Base-by-base conservation (phyloP, 805 yeast genomes). In the Saturnispora ahearnii region DNA sequence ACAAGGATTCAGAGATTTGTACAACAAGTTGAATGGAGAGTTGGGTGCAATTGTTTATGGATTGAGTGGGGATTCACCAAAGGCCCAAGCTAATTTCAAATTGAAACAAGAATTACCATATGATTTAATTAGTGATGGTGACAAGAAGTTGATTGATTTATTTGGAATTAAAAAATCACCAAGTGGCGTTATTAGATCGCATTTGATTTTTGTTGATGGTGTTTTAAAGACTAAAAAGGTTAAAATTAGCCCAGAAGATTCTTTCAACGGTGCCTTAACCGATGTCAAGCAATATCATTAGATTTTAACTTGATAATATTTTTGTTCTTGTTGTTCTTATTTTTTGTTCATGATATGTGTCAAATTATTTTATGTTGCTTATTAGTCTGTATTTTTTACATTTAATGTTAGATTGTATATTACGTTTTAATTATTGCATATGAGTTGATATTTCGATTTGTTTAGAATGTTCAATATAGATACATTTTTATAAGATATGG, bases 121-220 rank as follows among this genome's bases (percentile, higher is more conserved):
- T 59, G 81, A 79, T 50, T 72, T 91, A 58, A 70, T 93, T 54
- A 74, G 84, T 54, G 99, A 91, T 64, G 88, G 96, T 2, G 59
- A 75, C 41, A 79, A 76, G 61, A 73, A 78, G 56, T 72, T 91
- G 53, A 79, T 93, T 57, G 82, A 81, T 0, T 63, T 73, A 2
- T 71, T 93, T 53, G 97, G 97, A 5, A 96, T 95, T 22, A 84
- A 82, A 60, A 91, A 90, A 70, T 61, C 73, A 1, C 88, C 95
- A 31, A 57, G 51, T 30, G 95, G 96, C 5, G 78, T 84, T 45
- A 78, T 81, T 49, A 78, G 99, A 62, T 87, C 96, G n/a, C 96
- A 91, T 62, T 90, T 95, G 87, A 77, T 91, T 41, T 85, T 93
- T 64, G 78, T 74, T 40, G 82, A 87, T 61, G 96, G 96, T 12